phyloP scores from a whole-genome alignment of 257 asterid genomes.

The Pogostemon cablin region DNA sequence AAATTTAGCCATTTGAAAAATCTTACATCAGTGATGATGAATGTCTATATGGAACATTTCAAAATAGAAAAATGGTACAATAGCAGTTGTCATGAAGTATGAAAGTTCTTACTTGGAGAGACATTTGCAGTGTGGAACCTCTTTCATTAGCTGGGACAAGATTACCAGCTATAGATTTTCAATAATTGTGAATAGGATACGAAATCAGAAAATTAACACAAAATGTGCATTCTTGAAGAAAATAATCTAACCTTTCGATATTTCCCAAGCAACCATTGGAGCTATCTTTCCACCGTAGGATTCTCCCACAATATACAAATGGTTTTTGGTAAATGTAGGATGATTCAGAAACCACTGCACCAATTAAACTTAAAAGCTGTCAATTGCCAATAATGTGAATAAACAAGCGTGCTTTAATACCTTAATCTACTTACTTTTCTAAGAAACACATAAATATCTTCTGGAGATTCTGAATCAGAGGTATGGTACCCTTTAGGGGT shows the following conservation, averaged over 20 bases:
- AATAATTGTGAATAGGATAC: neutral
- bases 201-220: neutral
- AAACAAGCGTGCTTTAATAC: neutral
- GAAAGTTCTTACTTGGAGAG: slow-evolving; percentile 33
- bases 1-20: neutral
- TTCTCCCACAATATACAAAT: slow-evolving; percentile 41
- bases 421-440: slow-evolving; percentile 24
- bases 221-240: neutral
- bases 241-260: slow-evolving; percentile 31
- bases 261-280: slow-evolving; percentile 41
- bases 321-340: slow-evolving; percentile 36
- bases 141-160: slow-evolving; percentile 41
- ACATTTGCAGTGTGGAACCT: slow-evolving; percentile 36
- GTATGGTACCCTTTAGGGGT: slow-evolving; percentile 31
- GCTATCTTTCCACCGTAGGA: slow-evolving; percentile 47
- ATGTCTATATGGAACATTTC: neutral
- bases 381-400: neutral
- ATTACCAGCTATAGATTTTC: neutral
- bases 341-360: slow-evolving; percentile 53
- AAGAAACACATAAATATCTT: slow-evolving; percentile 33
- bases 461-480: slow-evolving; percentile 34
- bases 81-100: neutral
- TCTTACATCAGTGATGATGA: neutral
- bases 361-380: neutral
- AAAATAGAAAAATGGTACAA: neutral